phyloP scores from a whole-genome alignment of 306 rosid genomes.

The Comarum palustre region DNA sequence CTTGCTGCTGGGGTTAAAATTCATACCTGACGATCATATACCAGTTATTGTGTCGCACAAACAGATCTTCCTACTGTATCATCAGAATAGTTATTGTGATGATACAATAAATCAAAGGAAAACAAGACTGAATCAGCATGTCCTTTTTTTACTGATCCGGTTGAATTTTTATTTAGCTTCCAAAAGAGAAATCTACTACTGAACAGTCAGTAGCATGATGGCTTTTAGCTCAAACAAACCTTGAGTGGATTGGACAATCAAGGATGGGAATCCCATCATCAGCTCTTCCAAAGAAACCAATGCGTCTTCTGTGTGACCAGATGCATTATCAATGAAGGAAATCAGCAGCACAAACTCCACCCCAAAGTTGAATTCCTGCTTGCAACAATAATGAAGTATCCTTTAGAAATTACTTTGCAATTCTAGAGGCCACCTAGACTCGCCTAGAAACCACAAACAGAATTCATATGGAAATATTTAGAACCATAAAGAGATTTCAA shows the following conservation, averaged over 20 bases:
- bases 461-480: not conserved
- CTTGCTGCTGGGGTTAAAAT: conserved; percentile 55
- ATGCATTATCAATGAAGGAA: conserved; percentile 48
- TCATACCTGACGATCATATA: conserved; percentile 53
- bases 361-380: conserved; percentile 80
- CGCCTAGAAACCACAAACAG: not conserved
- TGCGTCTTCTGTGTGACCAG: conserved; percentile 47
- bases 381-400: conserved; percentile 23
- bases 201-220: conserved; percentile 15
- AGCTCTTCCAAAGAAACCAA: conserved; percentile 50
- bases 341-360: conserved; percentile 77
- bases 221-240: conserved; percentile 43
- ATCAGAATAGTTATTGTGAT: not conserved
- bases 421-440: conserved; percentile 12
- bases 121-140: not conserved
- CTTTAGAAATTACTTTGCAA: conserved; percentile 9
- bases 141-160: conserved; percentile 2
- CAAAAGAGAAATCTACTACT: not conserved
- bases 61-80: not conserved
- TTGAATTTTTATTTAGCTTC: conserved; percentile 2
- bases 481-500: not conserved
- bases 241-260: conserved; percentile 75
- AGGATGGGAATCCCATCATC: conserved; percentile 60
- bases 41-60: not conserved
- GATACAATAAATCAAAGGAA: not conserved